Evolutionary conservation across 192 early-diverging fungal genomes (phyloP), one percentile per base, ranked within the genome.

Genomic region (Coemansia aciculifera): DNA sequence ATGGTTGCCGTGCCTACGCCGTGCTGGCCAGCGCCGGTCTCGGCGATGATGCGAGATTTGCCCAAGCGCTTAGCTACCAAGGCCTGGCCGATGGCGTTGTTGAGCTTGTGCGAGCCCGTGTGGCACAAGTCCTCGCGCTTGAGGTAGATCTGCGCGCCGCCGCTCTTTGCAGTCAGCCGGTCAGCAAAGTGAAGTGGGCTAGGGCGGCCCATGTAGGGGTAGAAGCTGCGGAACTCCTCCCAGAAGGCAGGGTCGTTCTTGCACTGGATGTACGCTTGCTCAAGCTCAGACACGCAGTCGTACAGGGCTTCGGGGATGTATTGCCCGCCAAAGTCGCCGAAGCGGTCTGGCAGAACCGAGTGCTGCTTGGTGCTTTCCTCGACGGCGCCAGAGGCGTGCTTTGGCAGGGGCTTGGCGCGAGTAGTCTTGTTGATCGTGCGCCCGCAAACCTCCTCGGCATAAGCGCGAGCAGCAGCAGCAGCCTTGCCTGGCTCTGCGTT

Each of bases 51-150:
- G 70, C 95, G 88, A 62, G 87, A 90, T 86, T 99, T 99, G 71
- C 96, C 95, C 39, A 99, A 81, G 38, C 95, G 89, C 85, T 95
- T 93, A 42, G 97, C 97, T 27, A 99, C 80, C 62, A 99, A 85
- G 27, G 93, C 85, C 79, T 99, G 97, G 36, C 96, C 97, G 39
- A 99, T 78, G 12, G 95, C 96, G 62, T 99, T 99, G 85, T 99
- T 99, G 86, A 99, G 94, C 83, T 98, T 99, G 85, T 99, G 97
- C 42, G 95, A 95, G 51, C 97, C 97, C 39, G 97, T 99, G 80
- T 99, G 96, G 85, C 98, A 98, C 72, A 97, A 85, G 71, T 99
- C 97, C 77, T 99, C 97, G 69, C 97, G 90, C 86, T 99, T 99
- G 74, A 99, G 86, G 93, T 92, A 99, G 82, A 99, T 97, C 34